Evolutionary conservation across 148 eudicot genomes (phyloP), one percentile per base, ranked within the genome.

Genomic region (Vaccinium myrtillus): DNA sequence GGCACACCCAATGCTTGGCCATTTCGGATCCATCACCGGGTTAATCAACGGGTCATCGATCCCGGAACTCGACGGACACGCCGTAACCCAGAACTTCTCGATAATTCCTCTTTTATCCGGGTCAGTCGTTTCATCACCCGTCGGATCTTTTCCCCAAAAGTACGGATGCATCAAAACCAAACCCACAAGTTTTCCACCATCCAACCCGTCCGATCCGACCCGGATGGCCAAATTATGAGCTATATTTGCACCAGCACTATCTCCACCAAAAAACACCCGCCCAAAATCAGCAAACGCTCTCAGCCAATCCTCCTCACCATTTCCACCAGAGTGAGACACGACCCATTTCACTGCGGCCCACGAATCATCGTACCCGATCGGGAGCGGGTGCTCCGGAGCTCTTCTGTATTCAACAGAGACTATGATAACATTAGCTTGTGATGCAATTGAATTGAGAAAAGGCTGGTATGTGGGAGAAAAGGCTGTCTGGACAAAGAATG

Each of bases 201-300:
- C 25, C 36, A 3, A 4, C 16, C 76, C 1, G 15, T 54, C 59
- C 73, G 51, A 8, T 71, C 90, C 87, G 12, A 86, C 87, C 36
- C 86, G 82, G 1, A 89, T 53, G 0, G 82, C 90, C 69, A 90
- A 83, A 51, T 92, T 83, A 75, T 91, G 93, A 2, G 92, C 91
- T n/a, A 93, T 77, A 27, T 82, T 93, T 25, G 88, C 96, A 2
- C 94, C 96, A 0, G 93, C 81, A 19, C 93, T 86, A 8, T 92
- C 96, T 16, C 96, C 93, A 1, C 84, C 89, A 3, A 93, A 27
- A 56, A 83, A 85, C 3, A 93, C 86, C 1, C 79, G 84, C 0
- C 48, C 61, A 21, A 85, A 88, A 43, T 91, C 92, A 1, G 27
- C 92, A 16, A 84, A 71, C 2, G 90, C 84, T 25, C 81, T 85